phyloP scores from a whole-genome alignment of 495 filamentous ascomycete genomes.

The Penicillium alfredii region DNA sequence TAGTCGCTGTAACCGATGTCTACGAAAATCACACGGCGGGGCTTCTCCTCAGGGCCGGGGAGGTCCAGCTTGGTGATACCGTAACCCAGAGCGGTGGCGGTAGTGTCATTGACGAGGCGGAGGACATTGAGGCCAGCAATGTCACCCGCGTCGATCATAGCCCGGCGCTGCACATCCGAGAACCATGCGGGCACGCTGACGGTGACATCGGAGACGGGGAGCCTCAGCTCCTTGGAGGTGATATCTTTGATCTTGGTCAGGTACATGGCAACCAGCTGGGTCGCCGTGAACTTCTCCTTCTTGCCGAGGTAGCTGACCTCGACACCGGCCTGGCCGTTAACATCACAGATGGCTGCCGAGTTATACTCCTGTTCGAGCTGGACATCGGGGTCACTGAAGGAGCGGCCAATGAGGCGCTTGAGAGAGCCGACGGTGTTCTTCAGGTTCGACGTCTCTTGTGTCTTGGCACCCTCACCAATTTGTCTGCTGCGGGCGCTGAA shows the following conservation, averaged over 20 bases:
- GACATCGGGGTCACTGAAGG: conserved; percentile 83
- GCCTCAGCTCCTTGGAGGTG: conserved; percentile 77
- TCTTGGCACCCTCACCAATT: conserved; percentile 92
- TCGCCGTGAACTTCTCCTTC: conserved; percentile 88
- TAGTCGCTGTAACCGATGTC: conserved; percentile 97
- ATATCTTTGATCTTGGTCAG: conserved; percentile 89
- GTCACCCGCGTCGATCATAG: conserved; percentile 86
- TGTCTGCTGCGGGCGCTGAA: conserved; percentile 92
- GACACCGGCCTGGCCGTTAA: conserved; percentile 89
- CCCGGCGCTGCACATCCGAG: conserved; percentile 86
- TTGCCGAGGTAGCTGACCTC: conserved; percentile 91
- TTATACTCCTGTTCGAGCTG: conserved; percentile 86
- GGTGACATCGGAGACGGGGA: conserved; percentile 91
- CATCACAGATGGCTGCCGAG: conserved; percentile 79
- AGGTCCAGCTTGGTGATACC: conserved; percentile 97
- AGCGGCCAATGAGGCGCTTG: conserved; percentile 85
- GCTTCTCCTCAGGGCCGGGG: conserved; percentile 84
- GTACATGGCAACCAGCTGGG: conserved; percentile 91
- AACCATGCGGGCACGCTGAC: conserved; percentile 96
- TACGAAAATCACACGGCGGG: conserved; percentile 83
- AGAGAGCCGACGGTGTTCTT: conserved; percentile 96
- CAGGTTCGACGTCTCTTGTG: conserved; percentile 97
- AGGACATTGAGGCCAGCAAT: conserved; percentile 91
- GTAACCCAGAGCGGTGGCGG: conserved; percentile 90
- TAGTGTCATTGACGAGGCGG: conserved; percentile 96